phyloP scores from a whole-genome alignment of 1,139 yeast species.

The Pneumocystis sp. region DNA sequence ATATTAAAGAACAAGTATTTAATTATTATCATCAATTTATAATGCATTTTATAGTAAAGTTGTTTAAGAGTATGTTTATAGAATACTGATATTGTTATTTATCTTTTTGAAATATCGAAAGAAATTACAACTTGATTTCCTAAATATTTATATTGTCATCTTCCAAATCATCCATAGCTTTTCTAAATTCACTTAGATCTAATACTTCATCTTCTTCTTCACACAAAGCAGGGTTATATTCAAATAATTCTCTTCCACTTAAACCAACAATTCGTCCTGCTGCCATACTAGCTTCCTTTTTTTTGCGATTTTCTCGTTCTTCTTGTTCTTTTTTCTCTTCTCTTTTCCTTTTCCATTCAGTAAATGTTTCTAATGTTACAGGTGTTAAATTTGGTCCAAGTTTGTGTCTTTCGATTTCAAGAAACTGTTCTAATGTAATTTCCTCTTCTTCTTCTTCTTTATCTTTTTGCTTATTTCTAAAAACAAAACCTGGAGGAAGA shows the following conservation, averaged over 20 bases:
- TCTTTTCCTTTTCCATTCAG: conserved; percentile 68
- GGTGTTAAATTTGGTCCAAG: conserved; percentile 75
- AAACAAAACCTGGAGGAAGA: conserved; percentile 91
- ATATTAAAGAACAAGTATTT: neutral
- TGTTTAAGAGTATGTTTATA: neutral
- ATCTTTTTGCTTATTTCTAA: conserved; percentile 85
- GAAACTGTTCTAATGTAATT: conserved; percentile 87
- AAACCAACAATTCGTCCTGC: conserved; percentile 25
- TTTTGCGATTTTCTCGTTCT: conserved; percentile 32
- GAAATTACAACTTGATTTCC: neutral
- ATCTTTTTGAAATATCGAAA: neutral
- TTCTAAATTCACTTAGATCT: conserved; percentile 13
- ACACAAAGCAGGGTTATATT: conserved; percentile 42
- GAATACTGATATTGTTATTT: neutral
- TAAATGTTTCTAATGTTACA: conserved; percentile 69
- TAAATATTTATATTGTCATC: neutral
- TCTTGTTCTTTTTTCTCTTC: conserved; percentile 46
- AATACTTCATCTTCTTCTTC: conserved; percentile 23
- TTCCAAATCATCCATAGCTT: neutral
- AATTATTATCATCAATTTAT: neutral
- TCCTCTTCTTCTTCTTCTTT: conserved; percentile 89
- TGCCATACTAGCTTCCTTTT: conserved; percentile 27
- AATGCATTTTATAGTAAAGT: neutral
- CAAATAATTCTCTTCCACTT: conserved; percentile 71
- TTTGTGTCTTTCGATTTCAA: conserved; percentile 82